Evolutionary conservation across 1,139 yeast species (phyloP).

Genomic region (Debaryomyces subglobosus): DNA sequence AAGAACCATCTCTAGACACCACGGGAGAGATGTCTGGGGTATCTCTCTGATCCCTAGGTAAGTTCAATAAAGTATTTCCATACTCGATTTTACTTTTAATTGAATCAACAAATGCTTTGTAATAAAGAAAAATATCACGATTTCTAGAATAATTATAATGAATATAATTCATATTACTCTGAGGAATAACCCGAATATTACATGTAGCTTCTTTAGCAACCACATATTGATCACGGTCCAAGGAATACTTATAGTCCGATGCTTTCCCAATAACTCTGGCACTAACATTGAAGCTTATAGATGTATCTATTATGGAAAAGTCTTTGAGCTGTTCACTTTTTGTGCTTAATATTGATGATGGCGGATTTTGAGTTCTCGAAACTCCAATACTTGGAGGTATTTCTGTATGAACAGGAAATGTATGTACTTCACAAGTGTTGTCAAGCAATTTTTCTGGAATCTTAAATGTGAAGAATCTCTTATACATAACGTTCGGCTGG

Average conservation of each 20-base stretch:
- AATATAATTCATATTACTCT: conserved; percentile 25
- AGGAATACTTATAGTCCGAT: conserved; percentile 31
- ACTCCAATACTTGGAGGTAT: conserved; percentile 45
- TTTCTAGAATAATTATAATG: conserved; percentile 22
- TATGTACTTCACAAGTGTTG: conserved; percentile 43
- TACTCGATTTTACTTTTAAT: conserved; percentile 34
- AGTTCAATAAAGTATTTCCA: conserved; percentile 26
- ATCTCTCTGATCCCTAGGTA: conserved; percentile 11
- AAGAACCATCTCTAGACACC: conserved; percentile 18
- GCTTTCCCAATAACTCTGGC: conserved; percentile 50
- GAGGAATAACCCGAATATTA: conserved; percentile 44
- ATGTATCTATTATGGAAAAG: conserved; percentile 42
- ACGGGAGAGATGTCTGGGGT: conserved; percentile 17
- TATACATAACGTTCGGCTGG: conserved; percentile 43
- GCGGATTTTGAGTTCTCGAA: conserved; percentile 25
- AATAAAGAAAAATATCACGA: conserved; percentile 32
- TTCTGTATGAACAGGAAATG: conserved; percentile 38
- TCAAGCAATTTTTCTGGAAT: conserved; percentile 47
- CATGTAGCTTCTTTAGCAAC: conserved; percentile 38
- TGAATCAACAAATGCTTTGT: conserved; percentile 40
- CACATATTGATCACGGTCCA: conserved; percentile 36
- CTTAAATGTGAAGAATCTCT: conserved; percentile 46
- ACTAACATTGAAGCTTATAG: conserved; percentile 41
- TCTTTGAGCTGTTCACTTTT: conserved; percentile 29
- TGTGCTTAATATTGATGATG: conserved; percentile 27